Base-by-base conservation (phyloP, 1,284 basidiomycete species). In the Malassezia nana region DNA sequence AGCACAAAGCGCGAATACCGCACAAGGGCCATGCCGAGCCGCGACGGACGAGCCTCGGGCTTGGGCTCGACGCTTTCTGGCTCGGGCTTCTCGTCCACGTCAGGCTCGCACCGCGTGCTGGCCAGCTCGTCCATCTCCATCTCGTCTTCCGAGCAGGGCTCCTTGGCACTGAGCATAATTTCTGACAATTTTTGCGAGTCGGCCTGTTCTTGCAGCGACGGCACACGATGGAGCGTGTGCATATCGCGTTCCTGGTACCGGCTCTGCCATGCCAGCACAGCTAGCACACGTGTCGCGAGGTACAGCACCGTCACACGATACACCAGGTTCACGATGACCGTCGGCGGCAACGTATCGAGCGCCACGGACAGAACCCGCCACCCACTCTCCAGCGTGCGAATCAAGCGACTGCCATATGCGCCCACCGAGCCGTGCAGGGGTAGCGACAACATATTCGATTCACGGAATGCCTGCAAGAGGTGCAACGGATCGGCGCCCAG, bases 291-390 rank as follows among this genome's bases (percentile, higher is more conserved):
- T 29, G 62, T 67, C 6, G 69, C 69, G 0, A 67, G 61, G 51
- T 72, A 73, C 16, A 73, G 56, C 33, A 73, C 67, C 57, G 66
- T 66, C 10, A 73, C 38, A 12, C 71, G 58, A 38, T 69, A 73
- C 10, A 73, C 60, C 24, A 73, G 49, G 30, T 59, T 64, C 7
- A 73, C 67, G 38, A 73, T 65, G 16, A 73, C 66, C 26, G 62
- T 64, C 33, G 63, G 64, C 7, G 71, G 71, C 31, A 73, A 52
- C 5, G 66, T 69, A 2, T 63, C 63, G 16, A 52, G 58, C 1
- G 67, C 64, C 12, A 67, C 67, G 29, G 57, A 42, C 24, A 71
- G 49, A 9, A 71, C 64, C 32, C 64, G 60, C 44, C 67, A 44
- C 24, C 59, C 59, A 38, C 67, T 59, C 13, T 62, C 63, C n/a